phyloP scores from a whole-genome alignment of 2,329 filamentous ascomycete species.

The Tolypocladium amazonense region DNA sequence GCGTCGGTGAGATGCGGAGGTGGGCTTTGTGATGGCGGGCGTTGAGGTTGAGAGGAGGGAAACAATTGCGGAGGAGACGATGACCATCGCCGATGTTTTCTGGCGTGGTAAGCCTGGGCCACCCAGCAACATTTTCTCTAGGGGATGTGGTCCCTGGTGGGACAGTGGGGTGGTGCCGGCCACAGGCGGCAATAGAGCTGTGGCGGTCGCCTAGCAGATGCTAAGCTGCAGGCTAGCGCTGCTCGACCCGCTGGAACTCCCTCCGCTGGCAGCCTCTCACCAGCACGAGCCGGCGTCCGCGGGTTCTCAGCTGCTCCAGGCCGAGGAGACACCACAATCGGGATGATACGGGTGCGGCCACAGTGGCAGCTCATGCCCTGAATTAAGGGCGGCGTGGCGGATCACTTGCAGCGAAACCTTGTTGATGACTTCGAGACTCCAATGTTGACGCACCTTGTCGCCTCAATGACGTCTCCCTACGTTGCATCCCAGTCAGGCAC shows the following conservation, averaged over 20 bases:
- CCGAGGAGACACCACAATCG: neutral
- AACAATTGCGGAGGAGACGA: constrained; percentile 1
- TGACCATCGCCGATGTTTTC: constrained; percentile 1
- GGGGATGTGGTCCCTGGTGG: neutral
- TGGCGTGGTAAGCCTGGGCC: neutral
- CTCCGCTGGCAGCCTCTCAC: neutral
- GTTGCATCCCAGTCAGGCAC: neutral
- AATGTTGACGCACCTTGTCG: neutral
- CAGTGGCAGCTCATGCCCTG: neutral
- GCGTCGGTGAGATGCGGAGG: constrained; percentile 1
- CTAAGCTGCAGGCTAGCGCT: neutral
- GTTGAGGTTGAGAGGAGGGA: neutral
- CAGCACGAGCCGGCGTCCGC: neutral
- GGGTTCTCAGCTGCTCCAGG: neutral
- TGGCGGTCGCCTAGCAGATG: neutral
- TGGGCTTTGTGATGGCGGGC: neutral
- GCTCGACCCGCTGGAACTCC: neutral
- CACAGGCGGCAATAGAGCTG: neutral
- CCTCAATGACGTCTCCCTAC: neutral
- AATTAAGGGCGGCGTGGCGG: neutral
- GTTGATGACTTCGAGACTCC: neutral
- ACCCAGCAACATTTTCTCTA: neutral
- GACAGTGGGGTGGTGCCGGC: neutral
- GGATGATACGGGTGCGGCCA: neutral
- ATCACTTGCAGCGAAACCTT: neutral